phyloP scores from a whole-genome alignment of 768 basidiomycete species.

The Lentinula detonsa region DNA sequence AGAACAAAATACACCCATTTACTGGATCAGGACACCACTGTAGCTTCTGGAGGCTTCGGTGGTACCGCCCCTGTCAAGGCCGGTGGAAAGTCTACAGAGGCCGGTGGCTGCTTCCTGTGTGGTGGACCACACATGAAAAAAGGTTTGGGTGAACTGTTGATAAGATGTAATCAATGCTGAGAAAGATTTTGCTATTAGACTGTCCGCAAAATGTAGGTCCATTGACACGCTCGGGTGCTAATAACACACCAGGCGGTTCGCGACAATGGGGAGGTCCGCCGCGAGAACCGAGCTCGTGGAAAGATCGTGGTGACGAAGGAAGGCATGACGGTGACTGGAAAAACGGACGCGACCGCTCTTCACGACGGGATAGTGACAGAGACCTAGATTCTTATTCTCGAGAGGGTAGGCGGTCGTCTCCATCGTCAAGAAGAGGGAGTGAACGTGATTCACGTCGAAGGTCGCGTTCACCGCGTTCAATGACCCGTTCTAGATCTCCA shows the following conservation, averaged over 20 bases:
- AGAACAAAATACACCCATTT: slow-evolving; percentile 96
- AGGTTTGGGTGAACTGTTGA: slow-evolving; percentile 44
- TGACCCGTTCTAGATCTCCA: slow-evolving; percentile 24
- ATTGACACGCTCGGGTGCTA: slow-evolving; percentile 26
- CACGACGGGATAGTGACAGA: slow-evolving; percentile 8
- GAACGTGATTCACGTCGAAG: slow-evolving; percentile 13
- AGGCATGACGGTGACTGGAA: background rate
- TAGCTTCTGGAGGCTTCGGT: slow-evolving; percentile 56
- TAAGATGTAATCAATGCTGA: background rate
- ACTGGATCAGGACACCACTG: slow-evolving; percentile 89
- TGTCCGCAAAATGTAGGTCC: slow-evolving; percentile 47
- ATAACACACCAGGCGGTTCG: slow-evolving; percentile 23
- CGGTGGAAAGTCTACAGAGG: slow-evolving; percentile 49
- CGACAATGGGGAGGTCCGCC: slow-evolving; percentile 26
- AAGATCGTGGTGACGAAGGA: slow-evolving; percentile 15
- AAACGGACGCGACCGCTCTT: slow-evolving; percentile 15
- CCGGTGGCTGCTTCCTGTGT: slow-evolving; percentile 84
- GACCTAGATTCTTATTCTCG: slow-evolving; percentile 15
- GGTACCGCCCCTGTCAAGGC: slow-evolving; percentile 46
- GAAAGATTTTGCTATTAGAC: slow-evolving; percentile 21
- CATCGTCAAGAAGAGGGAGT: slow-evolving; percentile 19
- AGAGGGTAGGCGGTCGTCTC: slow-evolving; percentile 16
- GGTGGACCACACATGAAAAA: slow-evolving; percentile 92
- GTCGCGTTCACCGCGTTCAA: slow-evolving; percentile 15
- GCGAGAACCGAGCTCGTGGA: slow-evolving; percentile 28